Evolutionary conservation across 208 protist species (phyloP), one percentile per base, ranked within the genome.

Genomic region (Leishmania arabica): DNA sequence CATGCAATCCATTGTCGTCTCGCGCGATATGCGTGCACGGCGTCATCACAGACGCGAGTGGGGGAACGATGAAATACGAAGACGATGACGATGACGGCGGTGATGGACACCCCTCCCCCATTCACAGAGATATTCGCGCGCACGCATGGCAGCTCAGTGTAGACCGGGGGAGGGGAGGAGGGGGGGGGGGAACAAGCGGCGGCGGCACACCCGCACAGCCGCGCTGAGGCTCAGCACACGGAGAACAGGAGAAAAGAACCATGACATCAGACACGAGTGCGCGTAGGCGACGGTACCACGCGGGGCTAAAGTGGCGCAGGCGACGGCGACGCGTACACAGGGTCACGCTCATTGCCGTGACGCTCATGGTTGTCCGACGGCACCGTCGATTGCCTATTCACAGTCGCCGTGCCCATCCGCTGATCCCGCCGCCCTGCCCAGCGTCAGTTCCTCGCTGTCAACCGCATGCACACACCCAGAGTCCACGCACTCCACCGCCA

Each of bases 371-470:
- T 51, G 21, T 13, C 4, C 11, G 27, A 45, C 65, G 37, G 19
- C 65, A 47, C 40, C 19, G 11, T 47, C 65, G 65, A 17, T 45
- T 15, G 42, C 27, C n/a, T 8, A 45, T 73, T 51, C 40, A 37
- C 11, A 1, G 11, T 51, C 40, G 69, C 21, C 11, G 68, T 17
- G 68, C 68, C 21, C 40, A 31, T 47, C 24, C 27, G 51, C 15
- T 77, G 34, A 11, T 60, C 66, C 75, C 40, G 9, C 75, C 21
- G 6, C 53, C 40, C 19, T 47, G 17, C 53, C 58, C 45, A 79
- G 49, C 60, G 76, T 40, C 6, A 51, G 60, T 31, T 72, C 60
- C 64, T 79, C 76, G 21, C 76, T 72, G 7, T 71, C 76, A 3
- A 71, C 60, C 31, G 76, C 58, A 2, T 71, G 56, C 45, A 79